Base-by-base conservation (phyloP, 257 asterid genomes). In the Plantago major region DNA sequence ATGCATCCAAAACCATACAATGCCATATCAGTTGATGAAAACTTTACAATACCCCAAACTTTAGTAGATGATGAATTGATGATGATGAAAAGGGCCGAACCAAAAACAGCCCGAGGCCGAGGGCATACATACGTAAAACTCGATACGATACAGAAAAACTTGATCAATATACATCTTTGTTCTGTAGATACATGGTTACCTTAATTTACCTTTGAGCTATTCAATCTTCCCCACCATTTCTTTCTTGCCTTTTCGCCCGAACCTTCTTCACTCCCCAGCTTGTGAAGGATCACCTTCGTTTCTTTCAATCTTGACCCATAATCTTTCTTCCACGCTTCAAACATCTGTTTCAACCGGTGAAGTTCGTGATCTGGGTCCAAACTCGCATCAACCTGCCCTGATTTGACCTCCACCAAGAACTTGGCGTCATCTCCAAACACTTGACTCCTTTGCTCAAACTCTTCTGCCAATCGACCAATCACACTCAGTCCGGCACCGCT, bases 191-290 rank as follows among this genome's bases (percentile, higher is more conserved):
- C 57, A 10, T 46, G 53, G 52, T 60, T 40, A 17, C 76, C n/a
- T 40, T 71, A 86, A 55, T 42, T 73, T 58, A 89, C 64, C 77
- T 93, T 83, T 3, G 85, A 46, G 79, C 95, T 89, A 70, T 87
- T 92, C 87, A 79, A 83, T 71, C 96, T 81, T 48, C 82, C 94
- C 97, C 97, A 89, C 97, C 97, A 92, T 66, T 82, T 92, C 82
- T 92, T 89, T 50, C 81, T 77, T 56, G 57, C 77, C 81, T 70
- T 86, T 14, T 81, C 94, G 4, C 80, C 86, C 0, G 82, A 66
- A n/a, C 84, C 82, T 18, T 81, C 90, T 60, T 87, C 94, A 18
- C 60, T 78, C 18, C 91, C 94, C 14, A 93, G 87, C 82, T 89
- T 89, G 72, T 85, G 72, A 42, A 93, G 79, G 51, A 93, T 80